These are phyloP conservation scores for Salvia sclarea DNA, from an alignment of 305 asterid species.

Conservation along the genomic window DNA sequence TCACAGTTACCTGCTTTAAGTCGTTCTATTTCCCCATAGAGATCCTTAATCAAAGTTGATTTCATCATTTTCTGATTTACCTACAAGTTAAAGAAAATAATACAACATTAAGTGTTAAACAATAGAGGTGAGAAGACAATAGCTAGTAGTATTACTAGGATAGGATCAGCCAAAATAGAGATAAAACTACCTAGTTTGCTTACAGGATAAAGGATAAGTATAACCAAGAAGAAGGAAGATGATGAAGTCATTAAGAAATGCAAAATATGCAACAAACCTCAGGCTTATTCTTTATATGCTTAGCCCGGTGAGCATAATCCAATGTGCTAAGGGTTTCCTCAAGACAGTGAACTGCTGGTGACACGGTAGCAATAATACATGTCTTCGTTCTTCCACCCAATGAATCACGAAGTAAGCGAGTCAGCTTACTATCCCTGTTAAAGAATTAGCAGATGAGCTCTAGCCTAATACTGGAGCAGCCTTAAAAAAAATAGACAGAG, in stretches of 20 bases:
- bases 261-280: constrained; percentile 54
- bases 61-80: constrained; percentile 86
- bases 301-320: constrained; percentile 92
- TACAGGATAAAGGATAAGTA: not conserved
- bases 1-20: constrained; percentile 68
- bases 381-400: constrained; percentile 94
- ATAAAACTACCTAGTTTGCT: not conserved
- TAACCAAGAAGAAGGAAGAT: constrained; percentile 5
- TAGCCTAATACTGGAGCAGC: not conserved
- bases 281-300: constrained; percentile 84
- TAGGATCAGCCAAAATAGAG: not conserved
- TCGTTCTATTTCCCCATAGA: constrained; percentile 88
- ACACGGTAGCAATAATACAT: constrained; percentile 86
- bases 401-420: constrained; percentile 88
- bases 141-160: not conserved
- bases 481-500: not conserved
- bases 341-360: constrained; percentile 92
- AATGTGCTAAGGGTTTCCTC: constrained; percentile 93
- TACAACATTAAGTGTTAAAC: not conserved
- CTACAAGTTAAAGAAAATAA: constrained; percentile 34
- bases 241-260: not conserved
- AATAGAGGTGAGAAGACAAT: not conserved
- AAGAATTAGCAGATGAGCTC: constrained; percentile 8
- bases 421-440: constrained; percentile 86
- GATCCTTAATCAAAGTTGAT: constrained; percentile 85